Evolutionary conservation across 2,329 filamentous ascomycete species (phyloP).

Genomic region (Sporothrix humicola): DNA sequence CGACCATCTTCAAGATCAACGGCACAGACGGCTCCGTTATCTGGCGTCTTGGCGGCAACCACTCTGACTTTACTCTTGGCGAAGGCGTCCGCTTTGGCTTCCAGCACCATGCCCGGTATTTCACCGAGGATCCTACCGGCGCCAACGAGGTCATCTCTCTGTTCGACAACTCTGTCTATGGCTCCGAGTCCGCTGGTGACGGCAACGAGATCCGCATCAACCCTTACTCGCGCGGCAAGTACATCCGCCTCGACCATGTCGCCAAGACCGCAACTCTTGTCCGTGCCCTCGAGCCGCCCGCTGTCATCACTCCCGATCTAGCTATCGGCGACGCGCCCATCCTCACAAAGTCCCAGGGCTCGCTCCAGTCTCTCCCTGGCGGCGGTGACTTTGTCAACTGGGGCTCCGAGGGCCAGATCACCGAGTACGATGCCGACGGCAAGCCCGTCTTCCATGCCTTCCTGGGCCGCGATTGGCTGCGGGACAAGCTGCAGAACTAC

Average conservation of each 20-base stretch:
- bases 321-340: slow-evolving; percentile 23
- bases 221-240: slow-evolving; percentile 51
- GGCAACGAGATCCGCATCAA: slow-evolving; percentile 41
- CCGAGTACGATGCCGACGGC: slow-evolving; percentile 56
- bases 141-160: slow-evolving; percentile 52
- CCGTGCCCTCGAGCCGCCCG: slow-evolving; percentile 54
- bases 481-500: slow-evolving; percentile 57
- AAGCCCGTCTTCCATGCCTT: slow-evolving; percentile 59
- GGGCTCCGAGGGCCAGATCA: slow-evolving; percentile 57
- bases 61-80: slow-evolving; percentile 49
- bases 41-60: slow-evolving; percentile 54
- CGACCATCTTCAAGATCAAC: slow-evolving; percentile 51
- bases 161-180: slow-evolving; percentile 58
- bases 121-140: slow-evolving; percentile 45
- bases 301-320: slow-evolving; percentile 23
- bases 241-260: slow-evolving; percentile 52
- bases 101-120: slow-evolving; percentile 55
- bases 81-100: slow-evolving; percentile 48
- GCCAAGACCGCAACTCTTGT: slow-evolving; percentile 52
- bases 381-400: slow-evolving; percentile 63
- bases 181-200: slow-evolving; percentile 45
- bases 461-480: slow-evolving; percentile 48
- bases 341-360: slow-evolving; percentile 46
- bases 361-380: slow-evolving; percentile 59
- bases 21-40: slow-evolving; percentile 51